phyloP scores from a whole-genome alignment of 2,329 filamentous ascomycete species.

The Drechslerella coelobrocha region DNA sequence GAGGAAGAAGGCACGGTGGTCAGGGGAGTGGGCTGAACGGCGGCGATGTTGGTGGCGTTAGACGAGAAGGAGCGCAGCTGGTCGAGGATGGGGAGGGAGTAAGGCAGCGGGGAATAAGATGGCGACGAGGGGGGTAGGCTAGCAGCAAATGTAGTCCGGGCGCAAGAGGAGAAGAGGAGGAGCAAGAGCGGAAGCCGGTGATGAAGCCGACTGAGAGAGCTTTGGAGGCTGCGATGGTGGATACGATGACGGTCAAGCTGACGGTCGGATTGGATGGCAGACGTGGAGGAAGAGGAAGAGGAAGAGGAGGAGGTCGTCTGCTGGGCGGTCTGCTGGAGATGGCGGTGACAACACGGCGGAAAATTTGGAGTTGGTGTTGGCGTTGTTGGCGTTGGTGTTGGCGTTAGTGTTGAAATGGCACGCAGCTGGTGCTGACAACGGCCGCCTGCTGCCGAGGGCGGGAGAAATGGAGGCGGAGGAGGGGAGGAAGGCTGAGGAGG shows the following conservation, averaged over 20 bases:
- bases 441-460: not conserved
- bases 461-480: not conserved
- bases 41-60: constrained; percentile 19
- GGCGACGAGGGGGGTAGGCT: not conserved
- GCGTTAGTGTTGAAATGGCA: no score
- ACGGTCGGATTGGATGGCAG: constrained; percentile 22
- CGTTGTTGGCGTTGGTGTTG: no score
- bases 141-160: no score
- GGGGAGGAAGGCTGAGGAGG: not conserved
- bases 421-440: no score
- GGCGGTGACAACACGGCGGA: not conserved
- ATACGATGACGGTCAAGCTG: no score
- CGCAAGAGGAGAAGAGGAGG: no score
- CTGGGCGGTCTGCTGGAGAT: constrained; percentile 16
- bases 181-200: no score
- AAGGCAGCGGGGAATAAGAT: not conserved
- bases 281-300: not conserved
- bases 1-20: not conserved
- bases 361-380: not conserved
- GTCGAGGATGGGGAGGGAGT: constrained; percentile 8
- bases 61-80: constrained; percentile 35
- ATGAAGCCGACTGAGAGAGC: no score
- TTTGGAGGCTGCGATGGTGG: no score
- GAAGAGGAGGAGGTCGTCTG: constrained; percentile 1
- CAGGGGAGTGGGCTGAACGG: not conserved